Conservation (phyloP, 2,329 filamentous ascomycete species). For the Paecilomyces sp. region DNA sequence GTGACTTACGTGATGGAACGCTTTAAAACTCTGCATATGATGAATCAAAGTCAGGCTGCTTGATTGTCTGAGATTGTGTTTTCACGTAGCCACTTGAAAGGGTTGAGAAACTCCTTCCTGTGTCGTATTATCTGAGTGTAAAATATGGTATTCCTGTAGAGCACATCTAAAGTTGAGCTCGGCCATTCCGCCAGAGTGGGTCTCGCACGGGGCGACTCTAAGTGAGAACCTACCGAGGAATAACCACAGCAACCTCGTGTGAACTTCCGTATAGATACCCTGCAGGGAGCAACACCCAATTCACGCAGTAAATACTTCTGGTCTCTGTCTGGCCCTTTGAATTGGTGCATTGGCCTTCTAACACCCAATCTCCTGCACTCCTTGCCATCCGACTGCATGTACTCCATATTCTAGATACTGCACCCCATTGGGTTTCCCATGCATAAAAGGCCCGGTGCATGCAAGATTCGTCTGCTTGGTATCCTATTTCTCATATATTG, state of each 20-base stretch:
- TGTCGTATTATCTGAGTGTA: neutral
- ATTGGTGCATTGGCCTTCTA: too few species aligned
- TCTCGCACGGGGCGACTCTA: neutral
- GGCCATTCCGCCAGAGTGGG: neutral
- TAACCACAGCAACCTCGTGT: neutral
- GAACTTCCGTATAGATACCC: neutral
- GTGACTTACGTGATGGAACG: conserved; percentile 4
- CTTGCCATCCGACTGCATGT: too few species aligned
- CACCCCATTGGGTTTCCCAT: too few species aligned
- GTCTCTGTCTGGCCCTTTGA: too few species aligned
- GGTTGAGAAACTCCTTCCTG: neutral
- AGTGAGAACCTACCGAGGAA: neutral
- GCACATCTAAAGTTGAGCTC: neutral
- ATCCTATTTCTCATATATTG: too few species aligned
- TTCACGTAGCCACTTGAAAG: neutral
- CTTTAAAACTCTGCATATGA: conserved; percentile 6
- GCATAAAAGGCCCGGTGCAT: too few species aligned
- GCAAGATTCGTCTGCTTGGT: too few species aligned
- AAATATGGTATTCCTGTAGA: neutral
- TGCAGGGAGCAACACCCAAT: neutral
- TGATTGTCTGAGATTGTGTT: conserved; percentile 13
- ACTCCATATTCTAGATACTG: too few species aligned
- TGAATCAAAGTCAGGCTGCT: conserved; percentile 15
- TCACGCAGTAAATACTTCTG: too few species aligned
- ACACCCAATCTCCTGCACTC: too few species aligned